Base-by-base conservation (phyloP, 73 alveolate genomes). In the Blepharisma japonicum region DNA sequence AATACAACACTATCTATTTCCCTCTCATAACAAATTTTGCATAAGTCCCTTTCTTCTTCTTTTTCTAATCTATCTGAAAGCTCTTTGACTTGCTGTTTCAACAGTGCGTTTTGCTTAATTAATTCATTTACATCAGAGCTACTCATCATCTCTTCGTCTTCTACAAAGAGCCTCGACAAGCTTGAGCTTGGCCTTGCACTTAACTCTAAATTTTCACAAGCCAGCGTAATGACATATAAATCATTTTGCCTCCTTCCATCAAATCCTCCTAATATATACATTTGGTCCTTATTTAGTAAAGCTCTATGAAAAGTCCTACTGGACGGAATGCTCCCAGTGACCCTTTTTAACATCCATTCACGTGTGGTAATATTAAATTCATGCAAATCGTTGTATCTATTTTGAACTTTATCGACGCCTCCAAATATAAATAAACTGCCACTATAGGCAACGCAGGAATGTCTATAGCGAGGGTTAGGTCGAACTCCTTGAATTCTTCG, bases 291-390 rank as follows among this genome's bases (percentile, higher is more conserved):
- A 23, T 8, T 68, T 68, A 83, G 49, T 27, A 84, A 70, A 6
- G 97, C 87, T 21, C 91, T 83, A 70, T 91, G 97, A 45, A 91
- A 91, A 23, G 97, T 91, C 68, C 97, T 70, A 11, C 94, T 86
- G 4, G 91, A 61, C 5, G 97, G 97, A 6, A 79, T 55, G 27
- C 55, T 71, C 6, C 93, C 97, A 7, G 87, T 56, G 67, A 47
- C 61, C 27, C 42, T 45, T 47, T 20, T 61, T 66, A 20, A 0
- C 25, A 56, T 8, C 84, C 84, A 77, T 14, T 55, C 67, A 6
- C 92, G 67, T 55, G 77, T 87, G 54, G 84, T 94, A 61, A 89
- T 55, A 50, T 83, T 86, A 80, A 74, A 91, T 68, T 87, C 87
- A 51, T 76, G 83, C 11, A 91, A 68, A 56, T 91, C 97, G n/a